Percentiles rank a stretch among this genome's conserved stretches.
Conservation (phyloP, 176 grass and related monocot genomes). For the Rhynchospora pubera region DNA sequence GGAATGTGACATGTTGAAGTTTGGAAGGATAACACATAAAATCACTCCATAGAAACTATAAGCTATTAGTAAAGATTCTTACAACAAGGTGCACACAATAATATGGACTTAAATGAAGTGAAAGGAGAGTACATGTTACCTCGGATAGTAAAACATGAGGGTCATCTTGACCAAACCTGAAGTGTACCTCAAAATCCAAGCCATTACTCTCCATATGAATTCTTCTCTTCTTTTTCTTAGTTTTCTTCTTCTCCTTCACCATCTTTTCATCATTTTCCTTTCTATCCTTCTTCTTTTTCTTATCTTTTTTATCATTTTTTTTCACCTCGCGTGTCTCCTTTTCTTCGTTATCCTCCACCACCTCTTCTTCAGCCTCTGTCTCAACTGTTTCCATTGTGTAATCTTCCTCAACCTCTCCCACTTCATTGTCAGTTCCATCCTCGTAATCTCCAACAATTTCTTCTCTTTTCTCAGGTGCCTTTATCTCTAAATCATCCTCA, state of each 20-base stretch:
- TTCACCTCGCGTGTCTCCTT: slow-evolving; percentile 15
- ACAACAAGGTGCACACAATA: background rate
- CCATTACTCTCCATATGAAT: slow-evolving; percentile 33
- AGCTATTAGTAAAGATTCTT: background rate
- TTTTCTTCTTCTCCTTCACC: slow-evolving; percentile 15
- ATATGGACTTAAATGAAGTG: background rate
- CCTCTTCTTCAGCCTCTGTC: slow-evolving; percentile 22
- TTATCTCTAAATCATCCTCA: slow-evolving; percentile 45
- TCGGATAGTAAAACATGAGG: slow-evolving; percentile 81
- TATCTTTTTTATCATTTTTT: slow-evolving; percentile 21
- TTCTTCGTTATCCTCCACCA: background rate
- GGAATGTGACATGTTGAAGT: background rate
- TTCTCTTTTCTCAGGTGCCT: slow-evolving; percentile 25
- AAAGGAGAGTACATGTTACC: slow-evolving; percentile 35
- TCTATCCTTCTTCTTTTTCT: slow-evolving; percentile 21
- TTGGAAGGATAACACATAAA: background rate
- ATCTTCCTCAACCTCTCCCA: slow-evolving; percentile 40
- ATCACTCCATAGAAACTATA: background rate
- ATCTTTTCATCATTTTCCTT: background rate
- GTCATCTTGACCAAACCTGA: slow-evolving; percentile 34
- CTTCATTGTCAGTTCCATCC: slow-evolving; percentile 33
- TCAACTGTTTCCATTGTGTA: slow-evolving; percentile 34
- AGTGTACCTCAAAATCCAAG: slow-evolving; percentile 70
- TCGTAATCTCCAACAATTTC: slow-evolving; percentile 40
- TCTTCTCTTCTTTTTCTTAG: slow-evolving; percentile 40